Conservation (phyloP, 192 early-diverging fungal genomes). For the Entophlyctis luteolus region DNA sequence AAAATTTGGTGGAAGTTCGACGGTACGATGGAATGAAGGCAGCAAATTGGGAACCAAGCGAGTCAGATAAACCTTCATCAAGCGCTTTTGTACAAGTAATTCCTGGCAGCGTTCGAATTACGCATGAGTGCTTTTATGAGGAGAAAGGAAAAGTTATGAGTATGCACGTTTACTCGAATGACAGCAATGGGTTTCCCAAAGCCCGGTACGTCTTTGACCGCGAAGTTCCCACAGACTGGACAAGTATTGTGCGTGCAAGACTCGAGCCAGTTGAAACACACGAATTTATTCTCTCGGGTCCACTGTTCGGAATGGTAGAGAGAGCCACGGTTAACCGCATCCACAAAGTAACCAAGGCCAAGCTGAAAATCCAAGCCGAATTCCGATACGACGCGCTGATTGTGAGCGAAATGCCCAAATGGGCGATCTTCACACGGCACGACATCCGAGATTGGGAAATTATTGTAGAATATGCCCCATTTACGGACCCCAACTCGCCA, state of each 20-base stretch:
- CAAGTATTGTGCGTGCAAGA: no score
- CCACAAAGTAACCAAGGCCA: not conserved
- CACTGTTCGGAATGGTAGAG: not conserved
- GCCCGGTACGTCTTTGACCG: conserved; percentile 13
- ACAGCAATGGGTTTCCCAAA: conserved; percentile 19
- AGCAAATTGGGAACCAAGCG: conserved; percentile 35
- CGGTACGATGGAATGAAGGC: conserved; percentile 30
- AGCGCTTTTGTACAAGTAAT: not conserved
- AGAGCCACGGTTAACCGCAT: not conserved
- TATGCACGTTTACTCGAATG: conserved; percentile 31
- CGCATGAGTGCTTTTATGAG: conserved; percentile 30
- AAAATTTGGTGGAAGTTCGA: no score
- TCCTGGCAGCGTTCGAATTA: conserved; percentile 4
- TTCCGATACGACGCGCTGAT: conserved; percentile 2
- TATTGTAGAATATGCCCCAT: conserved; percentile 17
- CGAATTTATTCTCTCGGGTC: not conserved
- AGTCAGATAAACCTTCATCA: conserved; percentile 22
- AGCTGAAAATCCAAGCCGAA: conserved; percentile 6
- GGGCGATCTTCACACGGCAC: conserved; percentile 12
- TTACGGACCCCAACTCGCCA: conserved; percentile 6
- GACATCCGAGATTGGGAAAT: conserved; percentile 25
- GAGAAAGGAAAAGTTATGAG: conserved; percentile 9
- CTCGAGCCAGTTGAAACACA: not conserved
- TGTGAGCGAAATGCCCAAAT: not conserved
- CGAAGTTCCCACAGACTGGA: not conserved